Conservation (phyloP, 495 filamentous ascomycete genomes). For the Aspergillus conjunctus region DNA sequence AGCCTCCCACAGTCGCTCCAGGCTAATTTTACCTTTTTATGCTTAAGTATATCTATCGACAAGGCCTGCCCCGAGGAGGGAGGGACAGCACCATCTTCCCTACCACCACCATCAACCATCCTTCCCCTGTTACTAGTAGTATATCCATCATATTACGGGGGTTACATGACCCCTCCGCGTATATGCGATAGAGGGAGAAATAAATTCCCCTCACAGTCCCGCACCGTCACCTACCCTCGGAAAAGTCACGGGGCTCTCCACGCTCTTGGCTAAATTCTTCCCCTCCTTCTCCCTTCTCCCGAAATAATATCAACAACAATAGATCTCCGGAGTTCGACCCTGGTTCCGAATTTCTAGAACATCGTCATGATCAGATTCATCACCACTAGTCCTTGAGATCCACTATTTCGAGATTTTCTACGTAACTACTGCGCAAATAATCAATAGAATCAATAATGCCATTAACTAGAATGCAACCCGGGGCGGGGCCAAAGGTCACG, state of each 20-base stretch:
- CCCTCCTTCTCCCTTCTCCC: slow-evolving; percentile 12
- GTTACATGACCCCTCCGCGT: too few species aligned
- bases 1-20: not conserved
- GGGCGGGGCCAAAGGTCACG: slow-evolving; percentile 9
- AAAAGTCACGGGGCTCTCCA: not conserved
- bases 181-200: not conserved
- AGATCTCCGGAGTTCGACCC: too few species aligned
- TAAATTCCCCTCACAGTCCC: not conserved
- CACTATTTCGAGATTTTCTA: not conserved
- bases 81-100: too few species aligned
- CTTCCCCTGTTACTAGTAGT: too few species aligned
- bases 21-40: not conserved
- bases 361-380: slow-evolving; percentile 11
- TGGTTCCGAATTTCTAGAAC: not conserved
- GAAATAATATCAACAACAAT: not conserved
- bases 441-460: slow-evolving; percentile 20
- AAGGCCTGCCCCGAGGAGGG: not conserved
- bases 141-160: too few species aligned
- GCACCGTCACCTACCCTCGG: not conserved
- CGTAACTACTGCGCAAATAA: not conserved
- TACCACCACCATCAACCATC: slow-evolving; percentile 3
- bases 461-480: slow-evolving; percentile 26
- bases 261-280: slow-evolving; percentile 16
- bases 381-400: too few species aligned
- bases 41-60: not conserved